Percentiles rank a stretch among this genome's conserved stretches.
phyloP scores from a whole-genome alignment of 371 early-diverging fungal species.

The Circinella minor region DNA sequence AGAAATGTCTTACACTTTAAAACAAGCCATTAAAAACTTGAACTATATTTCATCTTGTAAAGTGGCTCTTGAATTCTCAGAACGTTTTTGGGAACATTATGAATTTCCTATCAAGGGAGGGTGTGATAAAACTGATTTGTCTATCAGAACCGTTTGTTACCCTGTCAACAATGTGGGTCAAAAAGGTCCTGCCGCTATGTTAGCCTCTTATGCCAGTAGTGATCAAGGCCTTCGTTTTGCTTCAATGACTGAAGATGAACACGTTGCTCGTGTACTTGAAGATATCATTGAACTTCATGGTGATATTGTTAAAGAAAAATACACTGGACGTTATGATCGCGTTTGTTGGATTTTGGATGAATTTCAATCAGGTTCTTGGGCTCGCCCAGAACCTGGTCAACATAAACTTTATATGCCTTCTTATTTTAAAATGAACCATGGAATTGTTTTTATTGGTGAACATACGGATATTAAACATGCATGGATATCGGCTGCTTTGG shows the following conservation, averaged over 20 bases:
- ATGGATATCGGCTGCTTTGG: conserved; percentile 35
- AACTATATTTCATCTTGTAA: conserved; percentile 31
- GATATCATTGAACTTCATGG: conserved; percentile 38
- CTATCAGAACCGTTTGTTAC: conserved; percentile 26
- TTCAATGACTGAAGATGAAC: conserved; percentile 35
- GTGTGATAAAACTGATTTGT: conserved; percentile 31
- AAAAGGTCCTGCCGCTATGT: conserved; percentile 32
- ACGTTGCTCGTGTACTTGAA: conserved; percentile 29
- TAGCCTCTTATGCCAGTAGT: conserved; percentile 31
- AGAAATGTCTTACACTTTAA: conserved; percentile 26
- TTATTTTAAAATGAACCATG: conserved; percentile 26
- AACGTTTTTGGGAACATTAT: conserved; percentile 41
- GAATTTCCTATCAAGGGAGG: conserved; percentile 36
- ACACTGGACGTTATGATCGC: conserved; percentile 33
- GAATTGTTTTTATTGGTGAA: conserved; percentile 37
- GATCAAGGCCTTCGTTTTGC: conserved; percentile 29
- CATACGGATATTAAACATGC: conserved; percentile 39
- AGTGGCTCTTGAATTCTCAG: conserved; percentile 32
- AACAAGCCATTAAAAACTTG: conserved; percentile 28
- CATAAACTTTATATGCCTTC: conserved; percentile 33
- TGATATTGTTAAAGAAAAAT: conserved; percentile 30
- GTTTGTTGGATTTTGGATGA: conserved; percentile 32
- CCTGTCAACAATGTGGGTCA: conserved; percentile 32
- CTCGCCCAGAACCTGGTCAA: conserved; percentile 28
- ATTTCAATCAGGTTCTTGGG: conserved; percentile 35